Evolutionary conservation across 2,329 filamentous ascomycete species (phyloP).

Genomic region (Talaromyces sp.): DNA sequence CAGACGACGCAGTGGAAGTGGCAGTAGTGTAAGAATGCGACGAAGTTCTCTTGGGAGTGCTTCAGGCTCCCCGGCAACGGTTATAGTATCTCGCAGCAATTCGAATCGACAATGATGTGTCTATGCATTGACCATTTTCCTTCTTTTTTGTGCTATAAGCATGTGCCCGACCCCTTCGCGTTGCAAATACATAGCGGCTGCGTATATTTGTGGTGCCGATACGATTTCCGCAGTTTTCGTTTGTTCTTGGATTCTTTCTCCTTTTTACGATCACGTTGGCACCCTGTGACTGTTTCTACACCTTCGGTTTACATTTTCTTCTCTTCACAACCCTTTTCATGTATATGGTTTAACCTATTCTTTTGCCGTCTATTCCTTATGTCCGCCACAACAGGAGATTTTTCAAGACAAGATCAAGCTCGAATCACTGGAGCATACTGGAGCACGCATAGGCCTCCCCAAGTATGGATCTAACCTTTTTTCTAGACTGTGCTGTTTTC

Average conservation of each 20-base stretch:
- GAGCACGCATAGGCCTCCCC: neutral
- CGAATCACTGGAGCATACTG: slow-evolving; percentile 13
- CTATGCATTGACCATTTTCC: slow-evolving; percentile 18
- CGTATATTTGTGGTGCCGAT: slow-evolving; percentile 31
- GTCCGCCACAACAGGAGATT: neutral
- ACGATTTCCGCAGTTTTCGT: slow-evolving; percentile 22
- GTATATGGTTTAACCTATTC: slow-evolving; percentile 35
- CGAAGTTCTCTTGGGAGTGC: slow-evolving; percentile 37
- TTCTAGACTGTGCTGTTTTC: slow-evolving; percentile 17
- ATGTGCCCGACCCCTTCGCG: slow-evolving; percentile 22
- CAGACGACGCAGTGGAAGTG: slow-evolving; percentile 41
- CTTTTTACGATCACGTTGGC: slow-evolving; percentile 20
- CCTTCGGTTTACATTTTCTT: slow-evolving; percentile 19
- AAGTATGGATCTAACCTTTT: slow-evolving; percentile 3
- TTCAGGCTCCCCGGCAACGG: slow-evolving; percentile 32
- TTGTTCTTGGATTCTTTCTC: slow-evolving; percentile 24
- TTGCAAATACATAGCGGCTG: slow-evolving; percentile 36
- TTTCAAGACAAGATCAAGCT: slow-evolving; percentile 1
- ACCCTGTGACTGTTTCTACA: slow-evolving; percentile 7
- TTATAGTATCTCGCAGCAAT: slow-evolving; percentile 41
- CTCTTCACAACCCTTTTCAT: slow-evolving; percentile 32
- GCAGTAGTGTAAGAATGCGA: slow-evolving; percentile 39
- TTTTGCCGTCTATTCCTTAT: slow-evolving; percentile 14
- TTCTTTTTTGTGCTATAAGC: slow-evolving; percentile 14
- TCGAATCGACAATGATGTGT: slow-evolving; percentile 35